Evolutionary conservation across 768 basidiomycete species (phyloP), one percentile per base, ranked within the genome.

Genomic region (Agaricus subrufescens): DNA sequence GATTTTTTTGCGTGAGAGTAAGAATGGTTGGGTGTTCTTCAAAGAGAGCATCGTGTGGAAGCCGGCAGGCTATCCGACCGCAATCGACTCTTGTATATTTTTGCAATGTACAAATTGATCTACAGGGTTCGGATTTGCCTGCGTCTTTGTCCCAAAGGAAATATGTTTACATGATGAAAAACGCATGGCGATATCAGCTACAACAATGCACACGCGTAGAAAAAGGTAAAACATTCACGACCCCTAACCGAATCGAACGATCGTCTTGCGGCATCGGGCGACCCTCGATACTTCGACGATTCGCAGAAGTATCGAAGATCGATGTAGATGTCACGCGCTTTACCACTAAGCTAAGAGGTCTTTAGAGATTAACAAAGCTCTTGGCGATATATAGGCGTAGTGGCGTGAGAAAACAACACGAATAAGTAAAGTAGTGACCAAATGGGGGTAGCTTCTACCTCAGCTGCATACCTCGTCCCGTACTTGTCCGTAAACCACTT

Each of bases 341-440:
- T 69, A 66, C 68, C 68, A 66, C 67, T 69, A 64, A 68, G 67
- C 68, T 67, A 69, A 64, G 63, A 67, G 67, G 62, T 64, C 68
- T 31, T 43, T 40, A 27, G 42, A 9, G 14, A 25, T 11, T n/a
- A 46, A 26, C 11, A 5, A 6, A 26, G 23, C 14, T 11, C 19
- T 4, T 46, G 19, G 19, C 25, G 26, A 46, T 25, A 11, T 25
- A 26, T 29, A 43, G 44, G 52, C 38, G 43, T 38, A 34, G 38
- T 53, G 52, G 19, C 44, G 5, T 30, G 31, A 44, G 31, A 12
- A 31, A 7, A 9, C 27, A 19, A 31, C 34, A 2, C 12, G 4
- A 25, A 38, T 23, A 34, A 40, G 48, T 49, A 46, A 56, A 46
- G 47, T 40, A 40, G 49, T 10, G 39, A 23, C 38, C 19, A 38